Evolutionary conservation across 192 early-diverging fungal species (phyloP).

Genomic region (Entomortierella chlamydospora): DNA sequence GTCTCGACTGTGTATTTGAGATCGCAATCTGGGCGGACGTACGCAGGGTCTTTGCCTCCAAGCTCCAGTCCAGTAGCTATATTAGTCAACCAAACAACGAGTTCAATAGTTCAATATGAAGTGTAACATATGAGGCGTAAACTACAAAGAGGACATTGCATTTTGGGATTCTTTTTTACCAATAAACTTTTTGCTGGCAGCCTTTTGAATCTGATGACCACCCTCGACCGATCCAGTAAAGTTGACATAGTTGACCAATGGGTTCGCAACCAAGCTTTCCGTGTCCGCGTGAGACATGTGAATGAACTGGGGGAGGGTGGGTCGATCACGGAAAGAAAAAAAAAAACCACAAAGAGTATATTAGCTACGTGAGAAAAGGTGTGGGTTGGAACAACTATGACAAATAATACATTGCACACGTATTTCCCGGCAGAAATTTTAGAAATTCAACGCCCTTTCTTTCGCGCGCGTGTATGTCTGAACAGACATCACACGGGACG

Average conservation of each 20-base stretch:
- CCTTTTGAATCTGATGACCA: constrained; percentile 71
- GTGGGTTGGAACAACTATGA: not conserved
- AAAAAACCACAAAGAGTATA: too few species aligned
- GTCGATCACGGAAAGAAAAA: constrained; percentile 41
- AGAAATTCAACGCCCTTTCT: constrained; percentile 18
- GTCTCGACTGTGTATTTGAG: constrained; percentile 78
- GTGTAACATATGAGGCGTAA: too few species aligned
- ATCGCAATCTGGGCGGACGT: constrained; percentile 79
- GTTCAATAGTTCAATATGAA: too few species aligned
- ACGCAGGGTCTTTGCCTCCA: constrained; percentile 89
- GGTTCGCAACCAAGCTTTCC: constrained; percentile 65
- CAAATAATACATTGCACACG: too few species aligned
- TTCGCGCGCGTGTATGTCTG: not conserved
- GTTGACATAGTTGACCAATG: constrained; percentile 72
- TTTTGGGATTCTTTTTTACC: too few species aligned
- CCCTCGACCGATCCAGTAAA: constrained; percentile 85
- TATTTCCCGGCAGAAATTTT: constrained; percentile 38
- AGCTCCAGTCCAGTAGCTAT: constrained; percentile 79
- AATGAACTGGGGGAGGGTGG: constrained; percentile 56
- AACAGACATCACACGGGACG: too few species aligned
- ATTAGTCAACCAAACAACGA: not conserved
- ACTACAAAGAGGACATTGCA: too few species aligned
- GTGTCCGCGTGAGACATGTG: constrained; percentile 63
- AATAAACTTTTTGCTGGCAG: constrained; percentile 68
- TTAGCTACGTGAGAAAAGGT: too few species aligned